phyloP scores from a whole-genome alignment of 768 basidiomycete genomes.

The Calocybe indica region DNA sequence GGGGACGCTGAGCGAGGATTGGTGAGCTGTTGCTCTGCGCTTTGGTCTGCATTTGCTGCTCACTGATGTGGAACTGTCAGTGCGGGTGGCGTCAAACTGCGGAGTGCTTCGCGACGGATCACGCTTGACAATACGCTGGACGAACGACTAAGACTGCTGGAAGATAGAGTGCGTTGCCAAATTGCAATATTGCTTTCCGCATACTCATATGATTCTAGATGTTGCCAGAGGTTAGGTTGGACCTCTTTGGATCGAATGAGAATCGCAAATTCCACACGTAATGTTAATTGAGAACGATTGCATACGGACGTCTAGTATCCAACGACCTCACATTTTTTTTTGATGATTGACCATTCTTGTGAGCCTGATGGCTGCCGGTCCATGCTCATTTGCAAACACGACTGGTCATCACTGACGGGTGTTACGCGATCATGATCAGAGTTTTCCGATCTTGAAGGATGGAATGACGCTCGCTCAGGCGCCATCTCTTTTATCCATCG shows the following conservation, averaged over 20 bases:
- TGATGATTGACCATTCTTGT: not conserved
- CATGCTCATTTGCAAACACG: too few relatives aligned
- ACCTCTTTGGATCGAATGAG: constrained; percentile 84
- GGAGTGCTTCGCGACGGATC: constrained; percentile 70
- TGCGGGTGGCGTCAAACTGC: constrained; percentile 80
- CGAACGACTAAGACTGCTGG: constrained; percentile 81
- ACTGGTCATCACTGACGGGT: too few relatives aligned
- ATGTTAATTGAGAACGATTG: not conserved
- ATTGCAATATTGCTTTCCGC: not conserved
- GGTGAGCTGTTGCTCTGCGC: constrained; percentile 34
- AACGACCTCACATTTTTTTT: not conserved
- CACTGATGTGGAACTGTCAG: constrained; percentile 27
- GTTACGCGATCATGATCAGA: too few relatives aligned
- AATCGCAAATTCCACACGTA: constrained; percentile 90
- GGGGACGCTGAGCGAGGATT: constrained; percentile 57
- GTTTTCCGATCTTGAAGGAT: too few relatives aligned
- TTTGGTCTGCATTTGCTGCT: not conserved
- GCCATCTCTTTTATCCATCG: too few relatives aligned
- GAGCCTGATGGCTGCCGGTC: not conserved
- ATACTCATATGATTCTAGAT: constrained; percentile 46
- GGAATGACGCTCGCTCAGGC: too few relatives aligned
- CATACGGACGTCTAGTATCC: not conserved
- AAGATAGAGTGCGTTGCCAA: constrained; percentile 73
- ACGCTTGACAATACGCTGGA: constrained; percentile 93
- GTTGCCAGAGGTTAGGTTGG: constrained; percentile 89